Evolutionary conservation across 306 rosid species (phyloP).

Genomic region (Fragaria nilgerrensis): DNA sequence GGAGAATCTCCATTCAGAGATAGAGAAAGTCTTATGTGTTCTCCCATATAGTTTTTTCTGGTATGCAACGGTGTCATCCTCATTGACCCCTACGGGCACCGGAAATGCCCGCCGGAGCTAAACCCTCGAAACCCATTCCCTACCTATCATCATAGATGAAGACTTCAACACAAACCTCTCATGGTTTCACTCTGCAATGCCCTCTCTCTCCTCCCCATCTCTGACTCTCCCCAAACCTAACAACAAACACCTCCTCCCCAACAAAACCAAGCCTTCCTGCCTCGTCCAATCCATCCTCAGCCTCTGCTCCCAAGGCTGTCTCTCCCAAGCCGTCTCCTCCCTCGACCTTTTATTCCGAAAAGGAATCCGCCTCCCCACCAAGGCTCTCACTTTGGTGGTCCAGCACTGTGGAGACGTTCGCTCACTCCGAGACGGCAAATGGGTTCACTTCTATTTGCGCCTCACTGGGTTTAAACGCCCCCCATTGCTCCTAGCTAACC

Average conservation of each 20-base stretch:
- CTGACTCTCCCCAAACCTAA: constrained; percentile 27
- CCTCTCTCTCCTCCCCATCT: constrained; percentile 40
- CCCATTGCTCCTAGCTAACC: constrained; percentile 54
- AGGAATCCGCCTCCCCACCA: constrained; percentile 71
- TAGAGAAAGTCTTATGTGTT: no score
- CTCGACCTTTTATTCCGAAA: constrained; percentile 53
- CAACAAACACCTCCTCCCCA: constrained; percentile 17
- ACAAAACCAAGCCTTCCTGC: constrained; percentile 40
- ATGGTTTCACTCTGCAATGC: constrained; percentile 57
- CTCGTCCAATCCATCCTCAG: constrained; percentile 47
- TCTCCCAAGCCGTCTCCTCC: constrained; percentile 59
- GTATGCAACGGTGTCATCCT: neutral
- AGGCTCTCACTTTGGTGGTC: constrained; percentile 51
- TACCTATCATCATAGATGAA: constrained; percentile 30
- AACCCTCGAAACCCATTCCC: constrained; percentile 5
- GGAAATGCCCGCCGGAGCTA: constrained; percentile 28
- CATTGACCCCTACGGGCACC: neutral
- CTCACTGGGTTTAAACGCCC: constrained; percentile 68
- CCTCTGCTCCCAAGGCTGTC: constrained; percentile 40
- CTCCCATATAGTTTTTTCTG: no score
- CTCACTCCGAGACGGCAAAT: constrained; percentile 50
- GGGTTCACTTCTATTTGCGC: constrained; percentile 68
- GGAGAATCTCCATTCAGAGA: no score
- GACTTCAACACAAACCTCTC: constrained; percentile 23
- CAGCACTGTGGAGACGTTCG: constrained; percentile 51